Base-by-base conservation (phyloP, 345 rosid species). In the Gossypium stocksii region DNA sequence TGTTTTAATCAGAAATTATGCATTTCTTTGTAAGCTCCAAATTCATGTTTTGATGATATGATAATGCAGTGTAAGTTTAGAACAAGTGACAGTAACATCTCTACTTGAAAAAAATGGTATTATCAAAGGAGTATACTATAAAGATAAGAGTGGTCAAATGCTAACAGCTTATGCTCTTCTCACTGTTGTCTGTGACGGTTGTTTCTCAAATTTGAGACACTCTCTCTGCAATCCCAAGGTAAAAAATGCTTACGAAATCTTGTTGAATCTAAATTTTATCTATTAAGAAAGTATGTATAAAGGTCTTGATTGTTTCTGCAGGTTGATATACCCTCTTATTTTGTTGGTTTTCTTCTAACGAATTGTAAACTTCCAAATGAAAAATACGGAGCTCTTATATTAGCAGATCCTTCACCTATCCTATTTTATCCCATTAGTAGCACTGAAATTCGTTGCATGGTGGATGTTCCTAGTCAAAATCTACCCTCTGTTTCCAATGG, bases 401-500 rank as follows among this genome's bases (percentile, higher is more conserved):
- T 90, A 27, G 83, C 75, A n/a, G 84, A 92, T 20, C 91, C 91
- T 70, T 88, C 91, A 0, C 90, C 88, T 0, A 79, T 87, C 67
- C 49, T 88, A 27, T 74, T 84, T 56, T 90, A 87, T 67, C 86
- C 91, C 20, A 89, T 89, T 29, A 80, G 93, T 67, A 89, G 91
- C 71, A 76, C 77, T 0, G 56, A 52, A 52, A 52, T 52, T 15
- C 56, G 56, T 3, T 52, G 56, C 20, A 17, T 16, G 20, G 59
- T 54, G 0, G 59, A 54, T 54, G 59, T 54, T 54, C 59, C 60
- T 3, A 87, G 89, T 53, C 88, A 82, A 71, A 89, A 85, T 57
- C 14, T 89, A 6, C 94, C 89, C 57, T 89, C 94, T 25, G 78
- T 91, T 62, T 85, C 89, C 7, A 82, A 81, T 20, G 98, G 94